A percentile compares a stretch with the other conserved stretches of the same genome.
Conservation (phyloP, 106 monocot genomes). For the Dendrobium nobile region DNA sequence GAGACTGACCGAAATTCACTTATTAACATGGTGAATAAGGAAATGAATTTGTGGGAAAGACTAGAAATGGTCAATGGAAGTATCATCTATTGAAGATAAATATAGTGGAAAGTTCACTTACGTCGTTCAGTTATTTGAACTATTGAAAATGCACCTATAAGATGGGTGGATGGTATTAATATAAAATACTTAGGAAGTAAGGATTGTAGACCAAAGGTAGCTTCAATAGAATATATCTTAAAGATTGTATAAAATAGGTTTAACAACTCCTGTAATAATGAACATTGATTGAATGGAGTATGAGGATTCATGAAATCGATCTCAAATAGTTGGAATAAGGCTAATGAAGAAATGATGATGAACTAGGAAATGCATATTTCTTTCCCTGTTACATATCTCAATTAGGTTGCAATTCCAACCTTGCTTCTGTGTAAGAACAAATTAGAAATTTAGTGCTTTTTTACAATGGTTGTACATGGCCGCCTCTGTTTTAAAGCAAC, state of each 20-base stretch:
- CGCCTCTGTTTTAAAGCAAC: too few relatives aligned
- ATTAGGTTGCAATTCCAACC: background rate
- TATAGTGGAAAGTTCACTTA: background rate
- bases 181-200: too few relatives aligned
- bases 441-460: background rate
- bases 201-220: too few relatives aligned
- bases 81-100: background rate
- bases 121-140: background rate
- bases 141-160: background rate
- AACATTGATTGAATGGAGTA: background rate
- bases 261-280: background rate
- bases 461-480: too few relatives aligned
- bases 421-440: background rate
- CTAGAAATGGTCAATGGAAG: background rate
- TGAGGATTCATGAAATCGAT: background rate
- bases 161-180: background rate
- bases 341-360: background rate
- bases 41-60: background rate
- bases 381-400: too few relatives aligned
- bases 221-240: too few relatives aligned
- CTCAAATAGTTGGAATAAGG: background rate
- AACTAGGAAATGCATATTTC: background rate
- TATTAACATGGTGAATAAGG: background rate
- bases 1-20: background rate
- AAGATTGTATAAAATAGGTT: background rate